These are phyloP conservation scores for Alternaria sp. DNA, from an alignment of 2,329 filamentous ascomycete species.

Conservation along the genomic window DNA sequence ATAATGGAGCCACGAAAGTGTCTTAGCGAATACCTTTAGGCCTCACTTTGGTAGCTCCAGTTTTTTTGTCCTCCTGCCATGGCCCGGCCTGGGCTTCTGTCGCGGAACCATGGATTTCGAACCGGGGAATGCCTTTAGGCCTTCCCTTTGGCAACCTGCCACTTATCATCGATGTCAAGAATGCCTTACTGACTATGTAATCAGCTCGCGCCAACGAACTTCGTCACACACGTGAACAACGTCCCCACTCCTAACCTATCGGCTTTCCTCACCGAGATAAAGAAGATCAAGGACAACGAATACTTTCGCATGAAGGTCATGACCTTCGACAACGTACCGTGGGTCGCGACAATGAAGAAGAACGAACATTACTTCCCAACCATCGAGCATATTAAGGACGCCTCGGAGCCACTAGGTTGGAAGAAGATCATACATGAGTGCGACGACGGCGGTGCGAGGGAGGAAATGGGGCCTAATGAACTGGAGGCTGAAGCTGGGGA, in stretches of 20 bases:
- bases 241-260: conserved; percentile 82
- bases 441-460: conserved; percentile 50
- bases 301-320: conserved; percentile 98
- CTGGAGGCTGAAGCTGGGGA: conserved; percentile 40
- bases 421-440: conserved; percentile 64
- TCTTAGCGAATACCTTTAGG: not conserved
- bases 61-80: conserved; percentile 5
- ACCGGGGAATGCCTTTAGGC: not conserved
- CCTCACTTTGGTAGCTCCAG: not conserved
- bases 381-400: conserved; percentile 69
- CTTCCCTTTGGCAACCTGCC: not conserved
- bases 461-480: conserved; percentile 42
- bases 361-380: conserved; percentile 93
- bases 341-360: conserved; percentile 99
- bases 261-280: conserved; percentile 80
- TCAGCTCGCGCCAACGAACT: conserved; percentile 93
- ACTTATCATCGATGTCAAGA: not conserved
- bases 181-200: conserved; percentile 49
- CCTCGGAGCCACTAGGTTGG: conserved; percentile 63
- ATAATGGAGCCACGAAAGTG: too few species aligned
- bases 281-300: conserved; percentile 92
- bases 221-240: conserved; percentile 95
- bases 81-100: not conserved
- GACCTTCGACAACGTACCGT: conserved; percentile 97
- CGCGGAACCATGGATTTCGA: not conserved